Conservation (phyloP, 768 basidiomycete genomes). For the Auriscalpium microsporum region DNA sequence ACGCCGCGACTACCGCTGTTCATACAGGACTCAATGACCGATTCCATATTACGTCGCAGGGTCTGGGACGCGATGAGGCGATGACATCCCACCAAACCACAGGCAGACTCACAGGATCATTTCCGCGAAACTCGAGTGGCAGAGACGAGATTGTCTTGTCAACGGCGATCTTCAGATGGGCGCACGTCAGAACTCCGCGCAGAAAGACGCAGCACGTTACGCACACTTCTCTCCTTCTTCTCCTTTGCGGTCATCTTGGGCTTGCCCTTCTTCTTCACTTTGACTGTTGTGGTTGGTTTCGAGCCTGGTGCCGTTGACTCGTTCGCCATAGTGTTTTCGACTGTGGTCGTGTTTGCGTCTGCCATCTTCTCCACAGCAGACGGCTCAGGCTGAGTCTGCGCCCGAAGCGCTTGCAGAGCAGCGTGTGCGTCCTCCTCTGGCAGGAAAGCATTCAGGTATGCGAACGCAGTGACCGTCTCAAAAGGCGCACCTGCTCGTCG, state of each 20-base stretch:
- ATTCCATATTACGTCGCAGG: slow-evolving; percentile 71
- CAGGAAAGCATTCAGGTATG: not conserved
- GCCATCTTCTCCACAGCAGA: slow-evolving; percentile 24
- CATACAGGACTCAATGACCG: slow-evolving; percentile 69
- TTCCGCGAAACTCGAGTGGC: slow-evolving; percentile 87
- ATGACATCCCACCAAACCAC: not conserved
- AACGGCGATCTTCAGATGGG: slow-evolving; percentile 37
- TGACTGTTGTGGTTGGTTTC: slow-evolving; percentile 30
- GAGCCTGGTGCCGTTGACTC: slow-evolving; percentile 26
- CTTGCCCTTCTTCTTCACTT: slow-evolving; percentile 44
- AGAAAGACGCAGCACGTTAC: slow-evolving; percentile 13
- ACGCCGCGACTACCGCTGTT: slow-evolving; percentile 52
- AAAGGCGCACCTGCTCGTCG: slow-evolving; percentile 48
- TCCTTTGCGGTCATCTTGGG: slow-evolving; percentile 68
- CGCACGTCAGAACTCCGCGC: too few relatives aligned
- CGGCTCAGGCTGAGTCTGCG: slow-evolving; percentile 24
- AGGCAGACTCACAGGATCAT: slow-evolving; percentile 57
- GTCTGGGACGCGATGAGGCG: slow-evolving; percentile 31
- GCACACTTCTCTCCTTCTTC: slow-evolving; percentile 73
- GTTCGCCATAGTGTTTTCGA: slow-evolving; percentile 31
- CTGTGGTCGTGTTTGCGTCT: slow-evolving; percentile 26
- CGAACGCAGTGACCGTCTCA: not conserved
- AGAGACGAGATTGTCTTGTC: slow-evolving; percentile 69
- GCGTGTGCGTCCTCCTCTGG: slow-evolving; percentile 56
- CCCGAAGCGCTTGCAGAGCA: slow-evolving; percentile 44